phyloP scores from a whole-genome alignment of 1,284 basidiomycete genomes.

The Ceratobasidium sp. region DNA sequence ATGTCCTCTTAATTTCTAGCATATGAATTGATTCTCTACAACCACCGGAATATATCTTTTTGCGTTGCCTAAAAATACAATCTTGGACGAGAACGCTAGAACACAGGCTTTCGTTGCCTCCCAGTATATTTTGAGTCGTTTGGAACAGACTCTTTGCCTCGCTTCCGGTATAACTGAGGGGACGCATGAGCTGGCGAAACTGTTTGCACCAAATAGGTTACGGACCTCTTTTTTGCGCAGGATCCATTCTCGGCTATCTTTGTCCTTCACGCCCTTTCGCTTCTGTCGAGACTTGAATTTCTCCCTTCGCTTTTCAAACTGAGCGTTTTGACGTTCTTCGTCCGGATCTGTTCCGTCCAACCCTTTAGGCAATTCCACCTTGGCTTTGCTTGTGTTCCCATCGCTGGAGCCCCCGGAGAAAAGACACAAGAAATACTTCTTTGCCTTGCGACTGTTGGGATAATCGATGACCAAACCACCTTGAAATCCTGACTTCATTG shows the following conservation, averaged over 20 bases:
- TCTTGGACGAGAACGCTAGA: constrained; percentile 56
- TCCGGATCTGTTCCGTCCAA: constrained; percentile 65
- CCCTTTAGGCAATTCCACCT: constrained; percentile 74
- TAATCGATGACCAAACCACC: constrained; percentile 98
- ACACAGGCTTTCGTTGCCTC: constrained; percentile 73
- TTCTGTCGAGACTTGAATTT: constrained; percentile 66
- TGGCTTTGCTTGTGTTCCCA: constrained; percentile 47
- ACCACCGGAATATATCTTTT: background rate
- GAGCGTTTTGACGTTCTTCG: constrained; percentile 61
- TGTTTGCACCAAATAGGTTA: background rate
- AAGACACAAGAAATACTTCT: constrained; percentile 80
- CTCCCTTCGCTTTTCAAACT: constrained; percentile 76
- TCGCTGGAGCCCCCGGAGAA: constrained; percentile 46
- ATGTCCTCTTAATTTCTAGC: constrained; percentile 35
- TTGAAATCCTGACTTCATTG: constrained; percentile 95
- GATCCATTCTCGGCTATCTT: constrained; percentile 76
- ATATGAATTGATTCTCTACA: constrained; percentile 35
- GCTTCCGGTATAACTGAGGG: constrained; percentile 75
- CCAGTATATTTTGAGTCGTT: constrained; percentile 84
- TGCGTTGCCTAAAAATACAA: background rate
- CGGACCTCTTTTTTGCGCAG: constrained; percentile 83
- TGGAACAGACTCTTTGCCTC: constrained; percentile 82
- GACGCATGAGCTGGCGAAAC: background rate
- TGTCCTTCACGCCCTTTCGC: constrained; percentile 63
- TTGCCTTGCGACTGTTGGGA: constrained; percentile 94